These are phyloP conservation scores for Eucalyptus curtisii DNA, from an alignment of 345 rosid species.

Conservation along the genomic window DNA sequence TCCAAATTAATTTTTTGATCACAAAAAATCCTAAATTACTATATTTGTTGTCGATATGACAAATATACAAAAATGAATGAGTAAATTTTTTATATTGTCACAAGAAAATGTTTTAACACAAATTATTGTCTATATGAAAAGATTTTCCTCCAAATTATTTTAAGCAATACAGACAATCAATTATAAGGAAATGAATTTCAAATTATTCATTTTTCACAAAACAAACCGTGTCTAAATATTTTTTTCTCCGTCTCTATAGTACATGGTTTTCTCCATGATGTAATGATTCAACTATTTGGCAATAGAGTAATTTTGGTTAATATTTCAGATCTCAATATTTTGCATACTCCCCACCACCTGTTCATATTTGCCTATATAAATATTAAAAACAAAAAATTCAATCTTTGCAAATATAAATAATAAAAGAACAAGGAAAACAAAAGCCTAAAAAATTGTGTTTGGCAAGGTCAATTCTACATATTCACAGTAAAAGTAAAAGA, in stretches of 20 bases:
- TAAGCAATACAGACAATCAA: background rate
- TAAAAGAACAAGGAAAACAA: background rate
- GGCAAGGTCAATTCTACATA: background rate
- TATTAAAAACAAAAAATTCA: background rate
- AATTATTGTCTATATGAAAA: background rate
- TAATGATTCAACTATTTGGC: background rate
- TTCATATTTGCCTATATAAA: background rate
- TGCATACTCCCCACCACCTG: background rate
- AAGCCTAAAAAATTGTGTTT: background rate
- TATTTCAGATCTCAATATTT: background rate
- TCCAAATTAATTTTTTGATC: rapidly evolving
- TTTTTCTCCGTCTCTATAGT: background rate
- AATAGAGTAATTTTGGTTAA: background rate
- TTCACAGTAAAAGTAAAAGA: background rate
- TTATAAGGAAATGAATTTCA: background rate
- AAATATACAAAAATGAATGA: background rate
- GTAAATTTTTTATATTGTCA: background rate
- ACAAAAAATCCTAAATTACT: too few species aligned
- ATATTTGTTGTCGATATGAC: too few species aligned
- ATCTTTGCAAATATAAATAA: background rate
- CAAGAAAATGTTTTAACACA: rapidly evolving
- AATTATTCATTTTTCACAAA: background rate
- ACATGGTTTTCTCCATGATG: background rate
- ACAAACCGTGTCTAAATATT: rapidly evolving
- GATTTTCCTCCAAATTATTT: background rate